Evolutionary conservation across 345 rosid genomes (phyloP).

Genomic region (Crucihimalaya himalaica): DNA sequence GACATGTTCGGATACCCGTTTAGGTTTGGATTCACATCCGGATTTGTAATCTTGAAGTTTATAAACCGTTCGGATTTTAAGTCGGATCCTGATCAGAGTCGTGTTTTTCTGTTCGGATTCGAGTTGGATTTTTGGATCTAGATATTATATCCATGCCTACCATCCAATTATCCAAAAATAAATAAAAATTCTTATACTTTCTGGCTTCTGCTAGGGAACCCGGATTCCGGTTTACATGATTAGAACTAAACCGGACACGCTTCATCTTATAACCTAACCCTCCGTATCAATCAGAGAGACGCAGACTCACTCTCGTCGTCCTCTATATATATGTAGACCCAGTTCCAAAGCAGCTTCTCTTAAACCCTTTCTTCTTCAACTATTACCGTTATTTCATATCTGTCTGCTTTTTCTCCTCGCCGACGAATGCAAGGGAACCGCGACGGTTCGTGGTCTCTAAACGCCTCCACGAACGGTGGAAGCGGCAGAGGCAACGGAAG

Average conservation of each 20-base stretch:
- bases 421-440: slow-evolving; percentile 43
- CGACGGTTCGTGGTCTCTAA: slow-evolving; percentile 35
- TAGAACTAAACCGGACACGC: neutral
- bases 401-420: neutral
- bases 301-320: neutral
- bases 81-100: too few relatives aligned
- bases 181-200: too few relatives aligned
- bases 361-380: slow-evolving; percentile 24
- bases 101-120: too few relatives aligned
- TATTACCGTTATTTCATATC: neutral
- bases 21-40: too few relatives aligned
- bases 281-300: neutral
- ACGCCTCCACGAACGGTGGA: slow-evolving; percentile 12
- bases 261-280: neutral
- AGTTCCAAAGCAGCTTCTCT: neutral
- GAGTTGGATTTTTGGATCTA: too few relatives aligned
- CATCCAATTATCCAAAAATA: too few relatives aligned
- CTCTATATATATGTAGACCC: neutral
- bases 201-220: neutral
- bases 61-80: too few relatives aligned
- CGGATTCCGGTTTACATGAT: neutral
- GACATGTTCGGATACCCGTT: too few relatives aligned
- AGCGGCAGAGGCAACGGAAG: slow-evolving; percentile 26
- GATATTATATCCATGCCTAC: too few relatives aligned
- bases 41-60: too few relatives aligned